Conservation (phyloP, 2,329 filamentous ascomycete species). For the Fusarium sp. region DNA sequence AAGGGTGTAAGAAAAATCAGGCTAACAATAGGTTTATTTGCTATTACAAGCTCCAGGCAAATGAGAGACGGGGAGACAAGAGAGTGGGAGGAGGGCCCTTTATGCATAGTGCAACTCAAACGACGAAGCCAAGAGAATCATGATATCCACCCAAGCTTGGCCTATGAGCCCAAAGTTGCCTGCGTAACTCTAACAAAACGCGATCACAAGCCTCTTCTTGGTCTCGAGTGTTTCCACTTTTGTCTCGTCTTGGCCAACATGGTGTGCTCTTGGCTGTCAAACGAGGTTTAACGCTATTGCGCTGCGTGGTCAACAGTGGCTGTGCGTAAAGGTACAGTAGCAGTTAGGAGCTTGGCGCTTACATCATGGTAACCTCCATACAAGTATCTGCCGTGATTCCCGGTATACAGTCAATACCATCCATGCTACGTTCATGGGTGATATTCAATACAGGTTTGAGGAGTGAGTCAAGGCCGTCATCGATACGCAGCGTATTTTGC, state of each 20-base stretch:
- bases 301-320: conserved; percentile 7
- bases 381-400: neutral
- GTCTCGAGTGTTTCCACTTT: conserved; percentile 17
- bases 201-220: conserved; percentile 15
- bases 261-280: conserved; percentile 20
- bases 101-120: conserved; percentile 10
- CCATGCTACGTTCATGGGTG: neutral
- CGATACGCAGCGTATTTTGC: conserved; percentile 13
- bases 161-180: conserved; percentile 12
- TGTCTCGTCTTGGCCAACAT: conserved; percentile 4
- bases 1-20: conserved; percentile 5
- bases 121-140: conserved; percentile 2
- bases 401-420: neutral
- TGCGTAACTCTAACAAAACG: conserved; percentile 5
- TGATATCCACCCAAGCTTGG: conserved; percentile 19
- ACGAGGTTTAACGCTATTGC: conserved; percentile 2
- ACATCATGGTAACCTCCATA: conserved; percentile 14
- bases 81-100: conserved; percentile 23
- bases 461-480: conserved; percentile 3
- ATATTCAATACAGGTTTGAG: neutral
- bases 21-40: neutral
- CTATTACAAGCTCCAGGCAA: neutral
- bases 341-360: conserved; percentile 24
- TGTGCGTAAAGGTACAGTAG: conserved; percentile 8
- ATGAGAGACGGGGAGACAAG: neutral